These are phyloP conservation scores for Amanita subjunquillea DNA, from an alignment of 768 basidiomycete species.

Conservation along the genomic window DNA sequence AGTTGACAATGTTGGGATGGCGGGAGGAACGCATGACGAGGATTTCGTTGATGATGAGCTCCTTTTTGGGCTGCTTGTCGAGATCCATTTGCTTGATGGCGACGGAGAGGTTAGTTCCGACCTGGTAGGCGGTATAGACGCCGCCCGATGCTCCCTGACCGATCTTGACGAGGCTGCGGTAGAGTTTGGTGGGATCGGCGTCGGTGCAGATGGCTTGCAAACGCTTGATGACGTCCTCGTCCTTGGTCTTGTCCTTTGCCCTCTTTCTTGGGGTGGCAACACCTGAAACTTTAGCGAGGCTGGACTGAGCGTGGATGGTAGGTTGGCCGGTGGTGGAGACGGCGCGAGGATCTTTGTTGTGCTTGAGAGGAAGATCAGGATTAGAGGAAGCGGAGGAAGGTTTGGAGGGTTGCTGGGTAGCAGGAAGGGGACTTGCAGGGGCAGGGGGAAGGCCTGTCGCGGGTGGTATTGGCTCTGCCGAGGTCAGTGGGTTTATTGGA, in stretches of 20 bases:
- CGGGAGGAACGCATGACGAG: constrained; percentile 95
- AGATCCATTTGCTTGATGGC: constrained; percentile 99
- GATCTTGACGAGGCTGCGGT: constrained; percentile 90
- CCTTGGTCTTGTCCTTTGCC: constrained; percentile 77
- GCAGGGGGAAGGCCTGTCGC: constrained; percentile 47
- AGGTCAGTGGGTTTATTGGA: constrained; percentile 38
- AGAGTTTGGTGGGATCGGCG: constrained; percentile 91
- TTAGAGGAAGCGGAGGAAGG: constrained; percentile 50
- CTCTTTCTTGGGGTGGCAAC: constrained; percentile 76
- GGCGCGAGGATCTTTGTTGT: neutral
- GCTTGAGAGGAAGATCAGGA: constrained; percentile 44
- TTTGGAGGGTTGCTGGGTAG: constrained; percentile 22
- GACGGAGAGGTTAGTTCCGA: constrained; percentile 86
- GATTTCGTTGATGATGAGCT: constrained; percentile 99
- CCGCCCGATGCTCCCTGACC: constrained; percentile 97
- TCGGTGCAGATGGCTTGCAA: constrained; percentile 94
- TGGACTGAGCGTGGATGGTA: constrained; percentile 46
- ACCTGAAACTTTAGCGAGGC: constrained; percentile 58
- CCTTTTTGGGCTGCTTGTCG: constrained; percentile 99
- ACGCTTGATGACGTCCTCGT: constrained; percentile 85
- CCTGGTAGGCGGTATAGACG: constrained; percentile 97
- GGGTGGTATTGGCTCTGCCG: constrained; percentile 60
- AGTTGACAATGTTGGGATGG: constrained; percentile 99
- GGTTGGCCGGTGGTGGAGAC: constrained; percentile 10
- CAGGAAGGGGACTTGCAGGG: constrained; percentile 4